phyloP scores from a whole-genome alignment of 176 grass and related monocot species.

The Carex kokanica region DNA sequence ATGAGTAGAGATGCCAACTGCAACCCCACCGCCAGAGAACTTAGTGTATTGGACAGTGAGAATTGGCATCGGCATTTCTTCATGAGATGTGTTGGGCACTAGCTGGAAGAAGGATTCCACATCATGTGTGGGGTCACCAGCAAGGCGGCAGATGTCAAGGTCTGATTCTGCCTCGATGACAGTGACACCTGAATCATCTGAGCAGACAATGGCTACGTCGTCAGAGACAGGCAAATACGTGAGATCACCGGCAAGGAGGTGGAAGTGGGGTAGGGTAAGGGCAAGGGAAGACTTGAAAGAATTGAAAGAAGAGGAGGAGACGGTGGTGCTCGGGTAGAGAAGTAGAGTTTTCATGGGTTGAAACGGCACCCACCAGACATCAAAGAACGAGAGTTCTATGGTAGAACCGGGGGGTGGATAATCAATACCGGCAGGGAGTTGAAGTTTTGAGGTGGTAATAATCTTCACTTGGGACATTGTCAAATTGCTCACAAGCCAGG shows the following conservation, averaged over 20 bases:
- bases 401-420: slow-evolving; percentile 10
- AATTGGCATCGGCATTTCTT: slow-evolving; percentile 24
- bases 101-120: slow-evolving; percentile 18
- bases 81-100: neutral
- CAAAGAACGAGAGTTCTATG: slow-evolving; percentile 20
- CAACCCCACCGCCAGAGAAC: slow-evolving; percentile 17
- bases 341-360: slow-evolving; percentile 12
- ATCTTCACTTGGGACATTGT: neutral
- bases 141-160: slow-evolving; percentile 6
- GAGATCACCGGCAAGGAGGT: no score
- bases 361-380: neutral
- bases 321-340: neutral
- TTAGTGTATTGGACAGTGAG: neutral
- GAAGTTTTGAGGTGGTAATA: neutral
- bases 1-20: slow-evolving; percentile 16
- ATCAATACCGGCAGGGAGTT: neutral
- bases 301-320: neutral
- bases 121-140: neutral
- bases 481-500: neutral
- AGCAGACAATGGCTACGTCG: neutral
- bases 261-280: no score
- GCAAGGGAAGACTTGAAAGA: no score
- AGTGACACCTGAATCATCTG: neutral
- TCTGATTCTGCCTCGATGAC: slow-evolving; percentile 25
- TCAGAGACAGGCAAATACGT: no score